Base-by-base conservation (phyloP, 768 basidiomycete genomes). In the Auricularia heimuer region DNA sequence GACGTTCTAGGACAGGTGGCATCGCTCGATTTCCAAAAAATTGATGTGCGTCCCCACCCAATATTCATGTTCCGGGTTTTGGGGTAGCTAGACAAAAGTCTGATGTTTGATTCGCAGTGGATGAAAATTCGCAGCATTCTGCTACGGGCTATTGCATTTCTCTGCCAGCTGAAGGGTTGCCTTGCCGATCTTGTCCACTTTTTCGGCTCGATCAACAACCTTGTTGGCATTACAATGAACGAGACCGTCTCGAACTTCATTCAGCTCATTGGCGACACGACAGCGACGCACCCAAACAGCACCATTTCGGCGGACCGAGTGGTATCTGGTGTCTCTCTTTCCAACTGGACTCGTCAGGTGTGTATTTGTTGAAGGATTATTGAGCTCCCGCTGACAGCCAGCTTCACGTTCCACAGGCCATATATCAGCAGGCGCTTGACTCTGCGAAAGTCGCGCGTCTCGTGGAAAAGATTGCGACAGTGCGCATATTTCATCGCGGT, bases 111-210 rank as follows among this genome's bases (percentile, higher is more conserved):
- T 29, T 61, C 12, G 16, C 62, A 62, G 62, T 62, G 62, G 62
- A 24, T 37, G 14, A 62, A 62, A 18, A 62, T 62, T 44, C 62
- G 62, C 7, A 39, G 3, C 34, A 39, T 62, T 35, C 62, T 62
- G 34, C 29, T 62, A 10, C 62, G 44, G 16, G 62, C 62, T 6
- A 62, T 62, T n/a, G 33, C 62, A 3, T 62, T 62, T 35, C 37
- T 62, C 16, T 35, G 34, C 33, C 62, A 62, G 37, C 62, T 62
- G 21, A 62, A 62, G 21, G 62, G 34, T 7, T 62, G 62, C 18
- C 29, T 62, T 8, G 33, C 62, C 62, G 62, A 62, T n/a, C 12
- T 62, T 12, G 62, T 62, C 34, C 62, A 39, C 62, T 62, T 62
- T 35, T 62, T 62, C 62, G 6, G 14, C 44, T 37, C 62, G 21